Conservation (phyloP, 805 yeast species). For the Schwanniomyces vanrijiae region DNA sequence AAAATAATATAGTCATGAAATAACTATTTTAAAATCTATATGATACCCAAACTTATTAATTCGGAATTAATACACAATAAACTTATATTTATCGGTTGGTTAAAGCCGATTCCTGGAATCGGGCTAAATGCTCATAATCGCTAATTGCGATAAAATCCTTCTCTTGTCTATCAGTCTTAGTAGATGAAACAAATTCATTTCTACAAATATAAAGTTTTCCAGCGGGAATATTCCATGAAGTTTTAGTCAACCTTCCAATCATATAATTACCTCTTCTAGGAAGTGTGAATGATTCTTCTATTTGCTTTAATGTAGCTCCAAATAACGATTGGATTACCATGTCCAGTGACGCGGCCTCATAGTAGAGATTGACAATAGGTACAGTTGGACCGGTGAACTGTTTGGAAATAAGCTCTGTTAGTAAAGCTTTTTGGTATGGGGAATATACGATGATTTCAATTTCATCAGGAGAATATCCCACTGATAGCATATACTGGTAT, state of each 20-base stretch:
- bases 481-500: constrained; percentile 45
- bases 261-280: not conserved
- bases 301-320: not conserved
- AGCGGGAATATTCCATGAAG: constrained; percentile 1
- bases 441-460: constrained; percentile 44
- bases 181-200: not conserved
- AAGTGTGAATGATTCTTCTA: not conserved
- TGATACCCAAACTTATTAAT: too few species aligned
- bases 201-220: constrained; percentile 1
- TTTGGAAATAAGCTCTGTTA: constrained; percentile 34
- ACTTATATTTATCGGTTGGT: not conserved
- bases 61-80: too few species aligned
- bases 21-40: too few species aligned
- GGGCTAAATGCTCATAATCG: not conserved
- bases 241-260: not conserved
- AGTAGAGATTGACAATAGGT: not conserved
- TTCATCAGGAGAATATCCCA: constrained; percentile 39
- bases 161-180: not conserved
- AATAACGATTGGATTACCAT: not conserved
- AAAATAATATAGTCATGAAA: too few species aligned
- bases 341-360: not conserved
- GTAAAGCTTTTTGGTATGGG: constrained; percentile 39
- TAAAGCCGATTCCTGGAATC: not conserved
- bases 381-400: not conserved
- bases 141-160: not conserved